Base-by-base conservation (phyloP, 805 yeast genomes). In the Kodamaea jinghongensis region DNA sequence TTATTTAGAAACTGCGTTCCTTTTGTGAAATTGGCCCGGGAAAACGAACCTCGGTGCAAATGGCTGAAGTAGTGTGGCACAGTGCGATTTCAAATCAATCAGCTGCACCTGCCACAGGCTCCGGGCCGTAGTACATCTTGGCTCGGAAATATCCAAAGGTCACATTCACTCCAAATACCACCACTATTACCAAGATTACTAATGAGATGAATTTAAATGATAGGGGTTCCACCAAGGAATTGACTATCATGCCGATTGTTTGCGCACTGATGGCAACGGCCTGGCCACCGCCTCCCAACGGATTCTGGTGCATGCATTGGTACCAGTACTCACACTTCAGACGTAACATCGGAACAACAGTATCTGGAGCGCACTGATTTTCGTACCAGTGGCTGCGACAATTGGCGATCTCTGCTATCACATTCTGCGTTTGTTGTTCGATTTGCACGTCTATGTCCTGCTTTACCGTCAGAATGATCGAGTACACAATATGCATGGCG, bases 71-170 rank as follows among this genome's bases (percentile, higher is more conserved):
- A n/a, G n/a, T n/a, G n/a, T n/a, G n/a, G n/a, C n/a, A n/a, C n/a
- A n/a, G n/a, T n/a, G n/a, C n/a, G n/a, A n/a, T n/a, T n/a, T n/a
- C n/a, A n/a, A n/a, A n/a, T n/a, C 23, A 20, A 5, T 20, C 8
- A 5, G 5, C 26, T 17, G 6, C 16, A 12, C 10, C 14, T 6
- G 8, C 16, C 17, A 13, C 27, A 4, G 27, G 10, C n/a, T 11
- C 3, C 29, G 54, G 52, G 4, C 77, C 76, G 44, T 70, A 74
- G 46, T 71, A 74, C 11, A 68, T 57, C 47, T 65, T 71, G 4
- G 78, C 88, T 39, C 87, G 63, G 3, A 82, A 63, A 46, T 79
- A 84, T 0, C 90, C 90, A 54, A 81, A 76, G 2, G 77, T 58
- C 46, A 83, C 79, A 53, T 85, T 85, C 17, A 81, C 73, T 3